These are phyloP conservation scores for Harringtonia aguacate DNA, from an alignment of 2,329 filamentous ascomycete genomes.

Conservation along the genomic window DNA sequence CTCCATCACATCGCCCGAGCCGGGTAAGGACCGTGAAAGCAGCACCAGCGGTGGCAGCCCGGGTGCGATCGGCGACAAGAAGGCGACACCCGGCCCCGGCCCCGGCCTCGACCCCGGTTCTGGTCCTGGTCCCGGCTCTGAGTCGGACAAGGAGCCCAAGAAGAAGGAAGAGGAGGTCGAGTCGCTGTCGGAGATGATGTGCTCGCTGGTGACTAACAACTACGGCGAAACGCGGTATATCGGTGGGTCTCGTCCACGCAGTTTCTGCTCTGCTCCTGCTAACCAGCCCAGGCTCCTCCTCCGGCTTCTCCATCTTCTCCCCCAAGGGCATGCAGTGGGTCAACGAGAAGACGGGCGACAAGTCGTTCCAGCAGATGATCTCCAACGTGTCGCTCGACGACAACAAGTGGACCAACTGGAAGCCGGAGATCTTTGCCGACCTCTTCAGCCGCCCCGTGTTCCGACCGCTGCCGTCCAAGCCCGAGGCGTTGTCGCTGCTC, in stretches of 20 bases:
- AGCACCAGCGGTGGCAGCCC: neutral
- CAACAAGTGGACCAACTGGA: constrained; percentile 96
- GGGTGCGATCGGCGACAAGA: neutral
- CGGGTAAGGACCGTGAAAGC: constrained; percentile 12
- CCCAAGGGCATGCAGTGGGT: constrained; percentile 98
- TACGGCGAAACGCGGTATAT: constrained; percentile 93
- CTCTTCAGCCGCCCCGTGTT: constrained; percentile 81
- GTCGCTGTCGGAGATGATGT: constrained; percentile 95
- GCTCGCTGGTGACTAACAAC: constrained; percentile 89
- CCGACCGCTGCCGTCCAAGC: constrained; percentile 70
- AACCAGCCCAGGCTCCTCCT: constrained; percentile 64
- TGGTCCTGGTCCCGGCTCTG: neutral
- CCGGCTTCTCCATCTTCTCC: constrained; percentile 97
- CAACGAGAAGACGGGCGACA: constrained; percentile 93
- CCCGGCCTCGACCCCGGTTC: too few species aligned
- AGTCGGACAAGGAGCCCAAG: constrained; percentile 30
- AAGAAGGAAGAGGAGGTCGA: constrained; percentile 64
- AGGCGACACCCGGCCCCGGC: too few species aligned
- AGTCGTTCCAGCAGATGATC: constrained; percentile 91
- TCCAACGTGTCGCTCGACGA: constrained; percentile 82
- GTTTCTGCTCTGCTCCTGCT: neutral
- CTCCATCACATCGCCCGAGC: constrained; percentile 42
- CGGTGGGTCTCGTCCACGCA: constrained; percentile 46
- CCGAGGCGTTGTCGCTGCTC: constrained; percentile 78
- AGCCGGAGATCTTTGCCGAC: constrained; percentile 91